Base-by-base conservation (phyloP, 495 filamentous ascomycete genomes). In the Chaetomium cochliodes region DNA sequence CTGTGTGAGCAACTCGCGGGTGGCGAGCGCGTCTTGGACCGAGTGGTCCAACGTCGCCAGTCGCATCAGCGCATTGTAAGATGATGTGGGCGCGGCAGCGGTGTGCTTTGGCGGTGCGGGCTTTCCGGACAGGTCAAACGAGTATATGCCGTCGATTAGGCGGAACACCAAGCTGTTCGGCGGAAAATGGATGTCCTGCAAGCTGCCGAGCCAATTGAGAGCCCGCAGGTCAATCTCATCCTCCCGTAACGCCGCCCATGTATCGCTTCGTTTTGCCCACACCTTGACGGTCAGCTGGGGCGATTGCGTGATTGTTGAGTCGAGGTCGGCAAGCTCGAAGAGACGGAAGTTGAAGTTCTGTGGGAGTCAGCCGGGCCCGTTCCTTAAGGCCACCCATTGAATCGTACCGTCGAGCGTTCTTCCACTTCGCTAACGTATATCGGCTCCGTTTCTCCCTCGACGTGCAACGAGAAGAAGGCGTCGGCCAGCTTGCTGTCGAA, bases 21-120 rank as follows among this genome's bases (percentile, higher is more conserved):
- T 97, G 1, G 85, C 82, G 0, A 97, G 74, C 6, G 93, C 92
- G 70, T 98, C 94, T 74, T 96, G 90, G 41, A 98, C 90, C 64
- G 92, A 96, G 69, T 92, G 90, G 64, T 97, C 92, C 44, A 98
- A 79, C 59, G 91, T 97, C 16, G 90, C 88, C 33, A 98, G 81
- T 37, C 88, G 86, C 89, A 97, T 96, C 51, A 98, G 78, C 2
- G 90, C 86, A 70, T 96, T 94, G 76, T 97, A 98, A 1, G 92
- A 93, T 6, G 92, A 91, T 1, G 91, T 94, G 0, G 77, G 65
- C 18, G 78, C 37, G 16, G 78, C 54, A 23, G 76, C 67, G 11
- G 76, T 76, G 65, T 80, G 76, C 70, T 84, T 81, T 26, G 79
- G 77, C 55, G 74, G 72, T 25, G 79, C 76, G 22, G 73, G 73